phyloP scores from a whole-genome alignment of 2,329 filamentous ascomycete species.

The Xylariaceae sp. region DNA sequence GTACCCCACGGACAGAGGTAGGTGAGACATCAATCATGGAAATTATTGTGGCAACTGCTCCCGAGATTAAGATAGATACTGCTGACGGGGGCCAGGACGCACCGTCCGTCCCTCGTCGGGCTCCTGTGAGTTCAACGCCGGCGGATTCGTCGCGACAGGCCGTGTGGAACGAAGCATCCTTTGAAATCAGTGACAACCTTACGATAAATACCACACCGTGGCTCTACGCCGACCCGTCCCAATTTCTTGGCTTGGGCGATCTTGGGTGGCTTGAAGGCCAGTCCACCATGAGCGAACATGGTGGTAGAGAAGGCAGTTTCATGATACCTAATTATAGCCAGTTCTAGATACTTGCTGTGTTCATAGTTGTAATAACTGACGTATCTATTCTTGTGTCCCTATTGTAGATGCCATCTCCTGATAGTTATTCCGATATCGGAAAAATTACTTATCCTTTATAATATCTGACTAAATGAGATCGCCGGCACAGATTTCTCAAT shows the following conservation, averaged over 20 bases:
- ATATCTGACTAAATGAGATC: no score
- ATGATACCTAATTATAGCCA: slow-evolving; percentile 15
- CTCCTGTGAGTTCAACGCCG: slow-evolving; percentile 12
- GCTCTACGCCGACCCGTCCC: slow-evolving; percentile 17
- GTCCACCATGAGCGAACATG: slow-evolving; percentile 10
- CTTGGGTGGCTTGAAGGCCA: slow-evolving; percentile 17
- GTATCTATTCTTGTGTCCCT: neutral
- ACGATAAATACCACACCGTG: slow-evolving; percentile 19
- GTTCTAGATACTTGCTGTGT: no score
- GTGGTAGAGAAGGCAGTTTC: slow-evolving; percentile 13
- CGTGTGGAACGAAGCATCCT: slow-evolving; percentile 12
- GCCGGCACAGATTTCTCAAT: no score
- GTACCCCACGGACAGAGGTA: slow-evolving; percentile 8
- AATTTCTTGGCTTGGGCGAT: slow-evolving; percentile 15
- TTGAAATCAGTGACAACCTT: slow-evolving; percentile 17
- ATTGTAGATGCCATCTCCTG: no score
- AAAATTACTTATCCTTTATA: no score
- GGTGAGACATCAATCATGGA: slow-evolving; percentile 17
- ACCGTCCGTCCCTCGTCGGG: slow-evolving; percentile 14
- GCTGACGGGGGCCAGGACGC: slow-evolving; percentile 18
- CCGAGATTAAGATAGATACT: slow-evolving; percentile 18
- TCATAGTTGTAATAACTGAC: no score
- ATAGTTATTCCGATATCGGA: no score
- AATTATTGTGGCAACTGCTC: slow-evolving; percentile 17
- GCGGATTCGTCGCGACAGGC: slow-evolving; percentile 12